Percentiles rank a stretch among this genome's conserved stretches.
These are phyloP conservation scores for Asterochloris erici DNA, from an alignment of 139 green algal species.

Conservation along the genomic window DNA sequence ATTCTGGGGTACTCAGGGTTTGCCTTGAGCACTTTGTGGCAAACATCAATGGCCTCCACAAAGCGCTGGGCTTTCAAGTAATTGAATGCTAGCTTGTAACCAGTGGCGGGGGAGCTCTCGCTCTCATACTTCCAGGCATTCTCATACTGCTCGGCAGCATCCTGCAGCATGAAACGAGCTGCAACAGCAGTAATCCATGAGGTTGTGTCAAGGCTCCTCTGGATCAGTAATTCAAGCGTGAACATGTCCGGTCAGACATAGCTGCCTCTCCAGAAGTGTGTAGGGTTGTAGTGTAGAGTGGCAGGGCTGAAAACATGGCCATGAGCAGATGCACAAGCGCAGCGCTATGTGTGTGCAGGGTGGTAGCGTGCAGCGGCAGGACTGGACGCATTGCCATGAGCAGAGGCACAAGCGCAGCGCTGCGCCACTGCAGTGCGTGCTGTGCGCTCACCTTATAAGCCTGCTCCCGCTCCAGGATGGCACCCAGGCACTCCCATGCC, in stretches of 20 bases:
- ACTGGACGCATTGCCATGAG: background rate
- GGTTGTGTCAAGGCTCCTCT: background rate
- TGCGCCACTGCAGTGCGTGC: no score
- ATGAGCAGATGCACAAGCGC: no score
- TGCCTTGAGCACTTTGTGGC: slow-evolving; percentile 64
- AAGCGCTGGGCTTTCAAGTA: slow-evolving; percentile 72
- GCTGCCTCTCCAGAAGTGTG: background rate
- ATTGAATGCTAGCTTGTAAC: slow-evolving; percentile 82
- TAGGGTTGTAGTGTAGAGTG: no score
- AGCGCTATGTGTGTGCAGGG: no score
- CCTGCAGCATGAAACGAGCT: slow-evolving; percentile 19
- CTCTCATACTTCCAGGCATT: slow-evolving; percentile 64
- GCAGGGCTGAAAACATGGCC: no score
- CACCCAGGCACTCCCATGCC: slow-evolving; percentile 71
- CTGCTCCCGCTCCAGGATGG: slow-evolving; percentile 74
- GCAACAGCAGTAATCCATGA: background rate
- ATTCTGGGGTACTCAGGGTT: slow-evolving; percentile 73
- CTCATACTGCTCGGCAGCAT: slow-evolving; percentile 76
- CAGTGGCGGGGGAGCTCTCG: slow-evolving; percentile 42
- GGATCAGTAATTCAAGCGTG: no score
- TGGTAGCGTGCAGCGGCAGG: no score
- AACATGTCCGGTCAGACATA: background rate
- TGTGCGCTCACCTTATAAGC: slow-evolving; percentile 47
- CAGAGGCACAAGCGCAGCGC: background rate
- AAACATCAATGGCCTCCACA: slow-evolving; percentile 72